Conservation (phyloP, 257 asterid genomes). For the Capsicum pubescens region DNA sequence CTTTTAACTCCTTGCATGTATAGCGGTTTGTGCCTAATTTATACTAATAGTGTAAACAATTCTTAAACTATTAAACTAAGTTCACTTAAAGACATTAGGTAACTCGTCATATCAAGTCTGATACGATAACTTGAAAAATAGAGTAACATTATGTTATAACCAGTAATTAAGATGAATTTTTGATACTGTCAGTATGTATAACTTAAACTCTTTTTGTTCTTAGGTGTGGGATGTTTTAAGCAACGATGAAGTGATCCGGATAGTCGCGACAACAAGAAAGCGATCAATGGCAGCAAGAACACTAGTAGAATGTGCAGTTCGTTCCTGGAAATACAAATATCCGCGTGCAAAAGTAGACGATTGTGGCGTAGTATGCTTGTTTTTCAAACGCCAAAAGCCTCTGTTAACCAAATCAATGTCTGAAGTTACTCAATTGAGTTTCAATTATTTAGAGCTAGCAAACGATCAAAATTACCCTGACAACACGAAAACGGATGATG, state of each 20-base stretch:
- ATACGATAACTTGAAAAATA: not conserved
- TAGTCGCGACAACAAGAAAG: conserved; percentile 65
- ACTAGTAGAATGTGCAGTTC: conserved; percentile 62
- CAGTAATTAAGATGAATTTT: not conserved
- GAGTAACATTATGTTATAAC: not conserved
- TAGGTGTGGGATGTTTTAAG: conserved; percentile 89
- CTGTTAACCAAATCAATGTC: conserved; percentile 53
- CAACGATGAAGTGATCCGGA: conserved; percentile 64
- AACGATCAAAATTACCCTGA: conserved; percentile 33
- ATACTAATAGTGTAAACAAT: not conserved
- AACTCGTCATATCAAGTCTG: not conserved
- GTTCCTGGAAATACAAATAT: conserved; percentile 71
- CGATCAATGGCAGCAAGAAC: conserved; percentile 64
- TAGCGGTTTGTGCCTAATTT: not conserved
- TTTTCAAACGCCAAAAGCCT: conserved; percentile 64
- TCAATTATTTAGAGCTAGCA: conserved; percentile 48
- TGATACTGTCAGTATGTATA: not conserved
- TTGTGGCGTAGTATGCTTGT: conserved; percentile 71
- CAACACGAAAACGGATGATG: conserved; percentile 59
- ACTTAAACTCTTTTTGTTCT: not conserved
- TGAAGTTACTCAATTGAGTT: conserved; percentile 50
- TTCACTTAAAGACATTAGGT: too few relatives aligned
- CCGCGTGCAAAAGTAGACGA: conserved; percentile 77
- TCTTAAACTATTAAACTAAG: too few relatives aligned
- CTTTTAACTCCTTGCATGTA: not conserved